Evolutionary conservation across 2,329 filamentous ascomycete species (phyloP).

Genomic region (Elsinoe perseae): DNA sequence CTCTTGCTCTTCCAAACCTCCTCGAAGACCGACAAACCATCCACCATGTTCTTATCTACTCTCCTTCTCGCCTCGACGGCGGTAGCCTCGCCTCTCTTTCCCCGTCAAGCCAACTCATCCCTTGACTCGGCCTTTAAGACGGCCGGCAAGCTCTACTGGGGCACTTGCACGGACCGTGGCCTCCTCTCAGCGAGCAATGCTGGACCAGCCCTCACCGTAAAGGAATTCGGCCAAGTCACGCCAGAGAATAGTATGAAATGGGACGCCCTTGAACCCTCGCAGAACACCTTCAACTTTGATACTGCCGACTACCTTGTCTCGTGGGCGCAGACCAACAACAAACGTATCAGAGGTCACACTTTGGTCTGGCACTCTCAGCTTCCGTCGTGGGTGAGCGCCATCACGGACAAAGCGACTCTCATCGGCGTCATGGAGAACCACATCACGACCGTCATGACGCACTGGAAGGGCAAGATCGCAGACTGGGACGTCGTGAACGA

Average conservation of each 20-base stretch:
- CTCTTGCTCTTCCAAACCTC: neutral
- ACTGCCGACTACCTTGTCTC: constrained; percentile 53
- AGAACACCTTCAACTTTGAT: constrained; percentile 48
- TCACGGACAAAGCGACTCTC: constrained; percentile 46
- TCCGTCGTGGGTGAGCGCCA: constrained; percentile 50
- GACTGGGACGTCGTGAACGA: constrained; percentile 37
- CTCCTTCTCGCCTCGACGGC: neutral
- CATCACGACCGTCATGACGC: constrained; percentile 49
- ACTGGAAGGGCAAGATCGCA: constrained; percentile 57
- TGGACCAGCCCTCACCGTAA: constrained; percentile 45
- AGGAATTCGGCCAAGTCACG: constrained; percentile 57
- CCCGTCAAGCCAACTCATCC: constrained; percentile 7
- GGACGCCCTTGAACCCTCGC: constrained; percentile 47
- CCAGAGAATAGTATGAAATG: constrained; percentile 67
- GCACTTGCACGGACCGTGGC: constrained; percentile 49
- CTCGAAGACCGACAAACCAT: neutral
- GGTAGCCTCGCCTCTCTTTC: constrained; percentile 9
- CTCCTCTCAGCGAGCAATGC: constrained; percentile 45
- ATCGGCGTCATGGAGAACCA: constrained; percentile 53
- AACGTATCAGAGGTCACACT: constrained; percentile 58
- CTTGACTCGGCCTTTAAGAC: constrained; percentile 41
- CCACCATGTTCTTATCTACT: constrained; percentile 15
- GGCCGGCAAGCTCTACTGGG: constrained; percentile 59
- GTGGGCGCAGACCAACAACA: constrained; percentile 50
- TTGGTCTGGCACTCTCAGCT: constrained; percentile 53